Base-by-base conservation (phyloP, 495 filamentous ascomycete genomes). In the Podospora bellae-mahoneyi region DNA sequence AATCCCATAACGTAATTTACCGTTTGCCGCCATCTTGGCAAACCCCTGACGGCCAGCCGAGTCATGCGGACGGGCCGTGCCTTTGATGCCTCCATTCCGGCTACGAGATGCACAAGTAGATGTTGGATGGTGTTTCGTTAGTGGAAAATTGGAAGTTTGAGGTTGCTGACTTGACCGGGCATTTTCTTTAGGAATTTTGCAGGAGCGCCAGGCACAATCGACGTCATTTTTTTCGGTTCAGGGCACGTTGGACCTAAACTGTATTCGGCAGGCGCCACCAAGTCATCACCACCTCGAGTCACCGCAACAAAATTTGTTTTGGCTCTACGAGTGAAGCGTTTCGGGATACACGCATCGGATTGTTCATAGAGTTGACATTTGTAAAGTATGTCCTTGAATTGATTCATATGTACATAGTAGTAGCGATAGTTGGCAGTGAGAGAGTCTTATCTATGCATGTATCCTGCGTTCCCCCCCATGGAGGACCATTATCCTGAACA, bases 1-100 rank as follows among this genome's bases (percentile, higher is more conserved):
- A 34, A 66, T 64, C n/a, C 55, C 66, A 65, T 71, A 67, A 71
- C 69, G 69, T 71, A 71, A 71, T 68, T 26, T 53, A 58, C 56
- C 28, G 57, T 58, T 57, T 48, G 60, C 26, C 27, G 48, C 26
- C 30, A 30, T 23, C 69, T 71, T 71, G 69, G 69, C 69, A 34
- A 26, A 26, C 69, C 63, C 69, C 62, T 62, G 57, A 60, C 26
- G 27, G 15, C 5, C 3, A 10, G 23, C 20, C 53, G 63, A 58
- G 63, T 55, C 57, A 57, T 61, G 61, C 61, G 34, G 34, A 48
- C 5, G 39, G 39, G 39, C 9, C 13, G 39, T 16, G 39, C 13
- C 39, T 48, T 48, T 48, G 39, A 48, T 48, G 39, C 39, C 2
- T 16, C 15, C 15, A 48, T 48, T 48, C 39, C 39, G 39, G 39